phyloP scores from a whole-genome alignment of 345 rosid species.

The Salix caprea region DNA sequence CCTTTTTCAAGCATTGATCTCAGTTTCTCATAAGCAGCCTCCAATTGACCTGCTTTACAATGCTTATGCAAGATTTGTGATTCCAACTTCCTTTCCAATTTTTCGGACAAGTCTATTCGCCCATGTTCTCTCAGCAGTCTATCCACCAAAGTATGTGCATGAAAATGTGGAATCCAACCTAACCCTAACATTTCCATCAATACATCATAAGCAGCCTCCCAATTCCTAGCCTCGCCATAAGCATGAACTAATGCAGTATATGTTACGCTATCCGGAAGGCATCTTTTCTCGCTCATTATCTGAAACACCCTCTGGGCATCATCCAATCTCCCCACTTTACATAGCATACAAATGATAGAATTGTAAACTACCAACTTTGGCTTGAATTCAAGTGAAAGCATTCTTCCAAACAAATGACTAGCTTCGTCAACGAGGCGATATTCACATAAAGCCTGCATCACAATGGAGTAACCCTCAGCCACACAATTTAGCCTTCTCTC shows the following conservation, averaged over 20 bases:
- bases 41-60: conserved; percentile 25
- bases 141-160: conserved; percentile 21
- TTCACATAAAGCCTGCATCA: too few relatives aligned
- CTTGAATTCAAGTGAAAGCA: conserved; percentile 24
- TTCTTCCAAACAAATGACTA: too few relatives aligned
- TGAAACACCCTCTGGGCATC: conserved; percentile 26
- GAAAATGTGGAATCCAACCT: conserved; percentile 27
- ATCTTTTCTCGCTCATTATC: conserved; percentile 31
- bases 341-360: conserved; percentile 25
- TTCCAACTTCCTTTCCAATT: conserved; percentile 30
- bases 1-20: conserved; percentile 25
- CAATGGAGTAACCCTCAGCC: too few relatives aligned
- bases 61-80: conserved; percentile 29
- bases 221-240: conserved; percentile 21
- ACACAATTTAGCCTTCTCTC: too few relatives aligned
- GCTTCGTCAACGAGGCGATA: too few relatives aligned
- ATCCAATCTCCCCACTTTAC: conserved; percentile 20
- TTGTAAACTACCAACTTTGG: conserved; percentile 29
- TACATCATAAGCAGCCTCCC: conserved; percentile 25
- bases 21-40: conserved; percentile 27
- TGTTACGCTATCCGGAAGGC: conserved; percentile 26
- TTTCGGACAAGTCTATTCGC: conserved; percentile 20
- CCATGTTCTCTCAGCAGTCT: conserved; percentile 28
- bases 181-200: conserved; percentile 27
- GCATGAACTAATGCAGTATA: conserved; percentile 28